Percentiles rank a stretch among this genome's conserved stretches.
Conservation (phyloP, 352 stramenopile species). For the Phytopythium mirpurense region DNA sequence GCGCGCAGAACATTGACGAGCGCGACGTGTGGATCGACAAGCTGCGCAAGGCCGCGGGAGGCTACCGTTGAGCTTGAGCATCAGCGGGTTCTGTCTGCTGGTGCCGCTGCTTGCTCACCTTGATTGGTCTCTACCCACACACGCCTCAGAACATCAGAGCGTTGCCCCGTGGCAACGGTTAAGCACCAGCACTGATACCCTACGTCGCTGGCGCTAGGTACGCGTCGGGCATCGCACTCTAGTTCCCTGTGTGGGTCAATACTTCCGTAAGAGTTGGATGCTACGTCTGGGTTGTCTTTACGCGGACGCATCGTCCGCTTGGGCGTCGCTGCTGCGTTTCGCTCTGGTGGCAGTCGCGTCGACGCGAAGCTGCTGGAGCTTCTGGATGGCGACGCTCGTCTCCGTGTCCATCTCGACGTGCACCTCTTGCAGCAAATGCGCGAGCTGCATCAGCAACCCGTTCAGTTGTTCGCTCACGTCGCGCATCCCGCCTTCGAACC, state of each 20-base stretch:
- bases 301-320: not conserved
- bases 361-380: conserved; percentile 28
- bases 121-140: no score
- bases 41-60: conserved; percentile 49
- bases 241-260: no score
- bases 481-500: conserved; percentile 26
- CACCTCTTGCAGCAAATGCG: conserved; percentile 28
- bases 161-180: no score
- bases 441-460: conserved; percentile 29
- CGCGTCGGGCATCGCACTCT: no score
- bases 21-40: conserved; percentile 79
- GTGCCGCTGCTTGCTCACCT: no score
- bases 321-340: no score
- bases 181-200: no score
- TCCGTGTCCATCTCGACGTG: conserved; percentile 31
- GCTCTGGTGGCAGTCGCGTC: no score
- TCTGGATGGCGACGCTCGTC: conserved; percentile 33
- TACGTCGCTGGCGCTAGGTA: no score
- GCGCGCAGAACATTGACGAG: conserved; percentile 79
- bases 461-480: conserved; percentile 17
- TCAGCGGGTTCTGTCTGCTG: not conserved
- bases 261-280: no score
- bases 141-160: not conserved
- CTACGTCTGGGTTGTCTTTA: no score
- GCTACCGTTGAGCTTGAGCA: conserved; percentile 15